phyloP scores from a whole-genome alignment of 345 rosid species.

The Ceriops decandra region DNA sequence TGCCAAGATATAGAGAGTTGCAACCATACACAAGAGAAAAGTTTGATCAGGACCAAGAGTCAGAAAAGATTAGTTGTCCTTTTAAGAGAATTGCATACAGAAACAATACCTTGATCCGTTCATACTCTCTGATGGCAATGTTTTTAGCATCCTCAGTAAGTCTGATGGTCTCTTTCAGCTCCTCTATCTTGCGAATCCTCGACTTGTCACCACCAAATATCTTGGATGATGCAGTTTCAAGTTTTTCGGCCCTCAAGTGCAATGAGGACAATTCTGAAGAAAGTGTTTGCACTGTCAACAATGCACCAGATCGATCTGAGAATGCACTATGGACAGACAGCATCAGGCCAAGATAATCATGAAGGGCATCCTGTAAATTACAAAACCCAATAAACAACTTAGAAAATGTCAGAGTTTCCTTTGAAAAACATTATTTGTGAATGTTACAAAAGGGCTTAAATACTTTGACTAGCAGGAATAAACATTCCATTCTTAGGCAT shows the following conservation, averaged over 20 bases:
- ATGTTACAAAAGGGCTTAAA: not conserved
- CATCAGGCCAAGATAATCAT: slow-evolving; percentile 89
- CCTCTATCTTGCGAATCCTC: slow-evolving; percentile 81
- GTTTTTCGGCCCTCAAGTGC: slow-evolving; percentile 73
- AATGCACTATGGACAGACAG: slow-evolving; percentile 86
- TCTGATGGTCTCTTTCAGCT: slow-evolving; percentile 75
- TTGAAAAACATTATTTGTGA: not conserved
- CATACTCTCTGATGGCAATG: slow-evolving; percentile 80
- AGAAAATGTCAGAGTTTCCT: too few relatives aligned
- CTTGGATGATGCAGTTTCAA: slow-evolving; percentile 90
- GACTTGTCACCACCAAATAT: slow-evolving; percentile 98
- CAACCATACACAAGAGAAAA: not conserved
- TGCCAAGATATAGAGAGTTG: not conserved
- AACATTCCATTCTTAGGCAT: too few relatives aligned
- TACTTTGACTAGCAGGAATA: not conserved
- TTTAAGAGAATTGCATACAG: not conserved
- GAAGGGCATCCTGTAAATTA: slow-evolving; percentile 71
- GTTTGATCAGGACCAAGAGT: not conserved
- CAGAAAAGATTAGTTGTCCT: not conserved
- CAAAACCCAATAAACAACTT: not conserved
- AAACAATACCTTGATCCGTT: slow-evolving; percentile 69
- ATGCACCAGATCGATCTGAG: slow-evolving; percentile 78
- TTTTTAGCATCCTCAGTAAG: slow-evolving; percentile 83
- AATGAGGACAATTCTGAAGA: slow-evolving; percentile 71
- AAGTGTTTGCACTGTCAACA: slow-evolving; percentile 91